A percentile compares a stretch with the other conserved stretches of the same genome.
Conservation (phyloP, 129 eudicot species). For the Sambucus nigra region DNA sequence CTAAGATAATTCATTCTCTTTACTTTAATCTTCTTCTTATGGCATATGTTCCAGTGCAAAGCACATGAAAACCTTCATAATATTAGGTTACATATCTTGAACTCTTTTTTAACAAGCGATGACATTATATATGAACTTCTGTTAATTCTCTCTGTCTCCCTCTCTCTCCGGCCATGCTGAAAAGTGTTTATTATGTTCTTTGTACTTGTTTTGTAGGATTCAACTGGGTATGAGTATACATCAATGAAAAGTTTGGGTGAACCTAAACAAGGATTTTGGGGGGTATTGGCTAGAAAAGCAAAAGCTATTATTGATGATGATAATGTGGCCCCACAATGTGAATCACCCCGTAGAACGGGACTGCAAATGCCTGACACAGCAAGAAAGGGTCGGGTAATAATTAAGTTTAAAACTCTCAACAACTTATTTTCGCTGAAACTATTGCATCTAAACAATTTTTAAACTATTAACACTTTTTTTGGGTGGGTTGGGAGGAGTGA, state of each 20-base stretch:
- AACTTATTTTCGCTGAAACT: too few species aligned
- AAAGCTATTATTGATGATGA: constrained; percentile 76
- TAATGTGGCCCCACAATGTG: constrained; percentile 34
- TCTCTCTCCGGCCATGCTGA: not conserved
- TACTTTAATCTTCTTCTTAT: too few species aligned
- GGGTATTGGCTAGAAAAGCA: constrained; percentile 78
- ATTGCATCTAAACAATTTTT: not conserved
- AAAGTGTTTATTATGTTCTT: not conserved
- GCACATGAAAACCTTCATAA: too few species aligned
- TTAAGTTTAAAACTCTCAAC: not conserved
- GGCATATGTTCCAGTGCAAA: too few species aligned
- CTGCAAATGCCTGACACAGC: constrained; percentile 31
- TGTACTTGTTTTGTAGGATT: constrained; percentile 46
- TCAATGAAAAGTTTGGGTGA: constrained; percentile 37
- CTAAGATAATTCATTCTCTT: too few species aligned
- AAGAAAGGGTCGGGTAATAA: constrained; percentile 41
- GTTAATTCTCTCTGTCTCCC: not conserved
- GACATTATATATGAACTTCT: not conserved
- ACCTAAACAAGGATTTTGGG: constrained; percentile 75
- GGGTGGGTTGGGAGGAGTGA: not conserved
- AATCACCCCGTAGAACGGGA: constrained; percentile 36
- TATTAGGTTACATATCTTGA: too few species aligned
- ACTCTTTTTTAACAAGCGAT: too few species aligned
- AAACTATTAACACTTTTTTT: too few species aligned
- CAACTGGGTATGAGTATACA: constrained; percentile 31